Base-by-base conservation (phyloP, 192 early-diverging fungal genomes). In the Backusella mclennaniae region DNA sequence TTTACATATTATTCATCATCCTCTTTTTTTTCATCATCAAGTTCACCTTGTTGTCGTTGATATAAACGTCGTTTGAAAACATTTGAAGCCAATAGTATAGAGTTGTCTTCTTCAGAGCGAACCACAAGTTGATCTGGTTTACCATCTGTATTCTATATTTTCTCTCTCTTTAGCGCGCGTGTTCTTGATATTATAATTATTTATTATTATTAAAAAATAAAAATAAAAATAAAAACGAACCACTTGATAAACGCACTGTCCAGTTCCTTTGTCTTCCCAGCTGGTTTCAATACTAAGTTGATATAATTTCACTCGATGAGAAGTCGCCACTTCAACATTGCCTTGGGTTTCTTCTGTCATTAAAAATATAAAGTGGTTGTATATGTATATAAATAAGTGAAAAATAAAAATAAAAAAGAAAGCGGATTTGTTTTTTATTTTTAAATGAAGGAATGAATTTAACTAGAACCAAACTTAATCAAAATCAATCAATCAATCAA, bases 261-360 rank as follows among this genome's bases (percentile, higher is more conserved):
- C 96, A 5, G 94, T 96, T 41, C 96, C 96, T 75, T 89, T 89
- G 84, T 96, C 95, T 67, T 86, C 85, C 96, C 96, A 98, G 35
- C 87, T 84, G 19, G 86, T 88, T 26, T 87, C 89, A 23, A 84
- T 73, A 46, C 89, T 90, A 41, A 96, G 86, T 73, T 90, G 90
- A 83, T 96, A 98, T 44, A 98, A 91, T 79, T 95, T 96, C 44
- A 96, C 96, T 80, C 96, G 88, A 46, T 71, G 69, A 44, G 69
- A 44, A 29, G 36, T 46, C 5, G 69, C 21, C 41, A 41, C 41
- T 46, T 71, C 69, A 11, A 38, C 36, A 21, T 41, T 35, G n/a
- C n/a, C 23, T 71, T 46, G 23, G 17, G 9, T 71, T 71, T 46
- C 69, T 49, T 71, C 69, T 44, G 69, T 46, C 69, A 71, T 71